A percentile compares a stretch with the other conserved stretches of the same genome.
phyloP scores from a whole-genome alignment of 768 basidiomycete genomes.

The Coprinopsis marcescibilis region DNA sequence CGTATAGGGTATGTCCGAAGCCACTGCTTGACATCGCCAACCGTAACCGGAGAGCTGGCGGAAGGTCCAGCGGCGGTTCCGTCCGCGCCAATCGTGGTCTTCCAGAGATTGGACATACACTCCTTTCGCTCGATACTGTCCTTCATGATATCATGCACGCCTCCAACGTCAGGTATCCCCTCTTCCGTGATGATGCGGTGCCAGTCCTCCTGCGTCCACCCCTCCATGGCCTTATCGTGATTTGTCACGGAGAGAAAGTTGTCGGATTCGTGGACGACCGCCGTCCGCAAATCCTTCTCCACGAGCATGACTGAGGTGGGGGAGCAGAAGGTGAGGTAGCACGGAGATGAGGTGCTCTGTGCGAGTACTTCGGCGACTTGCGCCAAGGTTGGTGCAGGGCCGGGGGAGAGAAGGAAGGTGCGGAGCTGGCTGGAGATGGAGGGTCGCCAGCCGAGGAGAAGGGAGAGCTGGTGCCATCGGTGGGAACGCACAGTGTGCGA shows the following conservation, averaged over 20 bases:
- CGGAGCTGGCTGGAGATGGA: slow-evolving; percentile 30
- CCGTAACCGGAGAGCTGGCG: slow-evolving; percentile 9
- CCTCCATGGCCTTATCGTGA: slow-evolving; percentile 27
- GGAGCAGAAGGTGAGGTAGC: slow-evolving; percentile 33
- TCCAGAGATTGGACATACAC: slow-evolving; percentile 30
- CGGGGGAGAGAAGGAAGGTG: slow-evolving; percentile 24
- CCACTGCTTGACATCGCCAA: slow-evolving; percentile 25
- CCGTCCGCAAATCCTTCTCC: slow-evolving; percentile 28
- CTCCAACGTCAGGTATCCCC: slow-evolving; percentile 9
- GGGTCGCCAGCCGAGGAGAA: slow-evolving; percentile 27
- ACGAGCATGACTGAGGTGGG: slow-evolving; percentile 24
- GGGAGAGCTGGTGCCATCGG: slow-evolving; percentile 23
- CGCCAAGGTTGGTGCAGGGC: slow-evolving; percentile 20
- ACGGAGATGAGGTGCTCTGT: slow-evolving; percentile 20
- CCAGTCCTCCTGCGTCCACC: slow-evolving; percentile 17
- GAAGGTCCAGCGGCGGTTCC: slow-evolving; percentile 2
- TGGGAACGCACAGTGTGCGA: slow-evolving; percentile 19
- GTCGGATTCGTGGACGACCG: slow-evolving; percentile 16
- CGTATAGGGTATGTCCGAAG: slow-evolving; percentile 27
- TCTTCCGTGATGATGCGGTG: slow-evolving; percentile 13
- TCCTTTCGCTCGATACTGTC: slow-evolving; percentile 31
- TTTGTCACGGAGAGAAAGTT: slow-evolving; percentile 31
- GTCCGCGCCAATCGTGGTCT: slow-evolving; percentile 16
- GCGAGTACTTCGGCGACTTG: slow-evolving; percentile 17
- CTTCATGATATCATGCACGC: slow-evolving; percentile 24